Base-by-base conservation (phyloP, 1,139 yeast genomes). In the Saccharomyces hybrid region DNA sequence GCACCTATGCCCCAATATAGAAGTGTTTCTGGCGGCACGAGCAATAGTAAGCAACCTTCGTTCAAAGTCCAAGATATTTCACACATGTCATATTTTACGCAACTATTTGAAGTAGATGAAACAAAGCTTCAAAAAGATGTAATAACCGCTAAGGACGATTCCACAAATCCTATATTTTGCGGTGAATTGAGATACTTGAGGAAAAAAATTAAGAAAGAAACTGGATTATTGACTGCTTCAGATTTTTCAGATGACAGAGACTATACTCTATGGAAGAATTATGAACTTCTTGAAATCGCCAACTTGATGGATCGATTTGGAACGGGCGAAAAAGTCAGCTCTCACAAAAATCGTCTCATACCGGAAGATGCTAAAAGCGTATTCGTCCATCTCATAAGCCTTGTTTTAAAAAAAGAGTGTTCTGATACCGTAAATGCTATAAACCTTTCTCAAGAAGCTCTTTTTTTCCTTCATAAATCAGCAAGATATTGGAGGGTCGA, bases 401-500 rank as follows among this genome's bases (percentile, higher is more conserved):
- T 60, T 65, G 53, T 78, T 71, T 59, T 70, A 68, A 47, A 70
- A 61, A 57, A 64, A 47, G 70, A 72, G 55, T 62, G 63, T 48
- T 47, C 61, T 26, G 58, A 63, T 51, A 48, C 61, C 26, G 54
- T 63, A 12, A 62, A 61, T 6, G 58, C 70, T 73, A 50, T 72
- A 72, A 49, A 72, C 50, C 58, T 67, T 32, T 63, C 74, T 49
- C 76, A 80, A 65, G 70, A 74, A 28, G 73, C 78, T 2, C 62
- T 67, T 28, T 76, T 72, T 53, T 70, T 83, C 26, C 65, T 82
- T 11, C 70, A 67, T 8, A 71, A 75, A 19, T 79, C 82, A 55
- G 74, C 83, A 4, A 75, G 73, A 50, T 73, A 81, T 50, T 87
- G 95, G 95, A 72, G 87, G 57, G 68, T 86, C 4, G 80, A 64